Evolutionary conservation across 108 stramenopile species (phyloP), one percentile per base, ranked within the genome.

Genomic region (Pseudonitzschia delicatissima): DNA sequence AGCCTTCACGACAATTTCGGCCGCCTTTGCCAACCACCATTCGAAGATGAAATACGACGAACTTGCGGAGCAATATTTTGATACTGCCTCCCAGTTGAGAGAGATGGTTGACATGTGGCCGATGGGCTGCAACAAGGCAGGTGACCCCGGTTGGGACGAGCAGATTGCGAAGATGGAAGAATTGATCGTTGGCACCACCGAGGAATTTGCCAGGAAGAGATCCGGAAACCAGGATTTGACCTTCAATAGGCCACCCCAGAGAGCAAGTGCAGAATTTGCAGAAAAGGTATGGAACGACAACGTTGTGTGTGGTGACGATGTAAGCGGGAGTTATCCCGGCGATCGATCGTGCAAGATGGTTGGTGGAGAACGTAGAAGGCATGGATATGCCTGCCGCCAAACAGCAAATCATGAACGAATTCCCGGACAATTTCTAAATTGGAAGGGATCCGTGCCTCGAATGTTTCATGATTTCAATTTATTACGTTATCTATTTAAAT

Each of bases 381-480:
- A 31, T 55, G 32, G 8, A 26, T 27, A 15, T 31, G 31, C 4
- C 9, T 9, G 32, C 28, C 11, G 53, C 53, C 3, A 23, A 55
- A n/a, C 28, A 31, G 15, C 28, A 55, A 4, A 29, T 55, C 29
- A 55, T 55, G 53, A 27, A n/a, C n/a, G 53, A 55, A 32, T 55
- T 33, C 1, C 53, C 32, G n/a, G 53, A 55, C 6, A 21, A 51
- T 5, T 51, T 51, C 50, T 5, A 44, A 44, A n/a, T n/a, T n/a
- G n/a, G n/a, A n/a, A n/a, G n/a, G n/a, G n/a, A n/a, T n/a, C n/a
- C n/a, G n/a, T n/a, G n/a, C n/a, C n/a, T n/a, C n/a, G n/a, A n/a
- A n/a, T n/a, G n/a, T n/a, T n/a, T n/a, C n/a, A n/a, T n/a, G n/a
- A n/a, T n/a, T n/a, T n/a, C n/a, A n/a, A n/a, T n/a, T n/a, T n/a